These are phyloP conservation scores for Paratinospora sagittata DNA, from an alignment of 164 flowering plant genomes.

Conservation along the genomic window DNA sequence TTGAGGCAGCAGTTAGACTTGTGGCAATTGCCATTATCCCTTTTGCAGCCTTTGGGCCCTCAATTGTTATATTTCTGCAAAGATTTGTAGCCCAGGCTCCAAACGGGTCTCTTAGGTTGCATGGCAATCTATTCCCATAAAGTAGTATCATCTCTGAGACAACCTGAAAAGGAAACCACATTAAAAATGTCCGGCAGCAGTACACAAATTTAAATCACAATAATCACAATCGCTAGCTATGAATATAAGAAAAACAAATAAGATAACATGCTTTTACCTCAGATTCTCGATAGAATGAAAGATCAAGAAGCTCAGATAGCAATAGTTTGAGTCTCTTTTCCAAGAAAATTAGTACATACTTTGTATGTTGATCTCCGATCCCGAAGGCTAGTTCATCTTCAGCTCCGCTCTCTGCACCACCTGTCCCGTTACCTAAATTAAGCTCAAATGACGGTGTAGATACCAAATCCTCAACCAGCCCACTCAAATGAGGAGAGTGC, in stretches of 20 bases:
- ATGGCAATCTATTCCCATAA: constrained; percentile 42
- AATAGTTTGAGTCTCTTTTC: constrained; percentile 47
- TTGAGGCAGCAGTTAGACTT: constrained; percentile 40
- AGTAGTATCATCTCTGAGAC: constrained; percentile 51
- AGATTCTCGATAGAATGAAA: constrained; percentile 37
- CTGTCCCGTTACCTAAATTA: constrained; percentile 11
- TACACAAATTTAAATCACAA: constrained; percentile 4
- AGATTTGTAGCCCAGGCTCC: constrained; percentile 50
- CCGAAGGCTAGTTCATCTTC: constrained; percentile 24
- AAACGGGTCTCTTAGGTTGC: constrained; percentile 35
- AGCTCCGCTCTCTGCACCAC: constrained; percentile 11
- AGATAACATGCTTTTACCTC: constrained; percentile 34
- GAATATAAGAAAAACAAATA: too few relatives aligned
- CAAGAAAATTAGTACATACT: constrained; percentile 37
- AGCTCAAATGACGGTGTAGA: constrained; percentile 26
- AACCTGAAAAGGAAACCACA: constrained; percentile 31
- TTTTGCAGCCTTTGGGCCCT: constrained; percentile 45
- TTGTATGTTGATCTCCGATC: constrained; percentile 32
- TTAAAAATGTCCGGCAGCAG: neutral
- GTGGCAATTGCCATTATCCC: constrained; percentile 42
- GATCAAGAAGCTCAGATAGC: constrained; percentile 48
- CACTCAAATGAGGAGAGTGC: constrained; percentile 19
- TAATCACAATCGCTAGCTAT: neutral
- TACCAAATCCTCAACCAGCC: constrained; percentile 47
- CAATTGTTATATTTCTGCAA: constrained; percentile 39